A percentile compares a stretch with the other conserved stretches of the same genome.
Conservation (phyloP, 495 filamentous ascomycete species). For the Jackrogersella multiformis region DNA sequence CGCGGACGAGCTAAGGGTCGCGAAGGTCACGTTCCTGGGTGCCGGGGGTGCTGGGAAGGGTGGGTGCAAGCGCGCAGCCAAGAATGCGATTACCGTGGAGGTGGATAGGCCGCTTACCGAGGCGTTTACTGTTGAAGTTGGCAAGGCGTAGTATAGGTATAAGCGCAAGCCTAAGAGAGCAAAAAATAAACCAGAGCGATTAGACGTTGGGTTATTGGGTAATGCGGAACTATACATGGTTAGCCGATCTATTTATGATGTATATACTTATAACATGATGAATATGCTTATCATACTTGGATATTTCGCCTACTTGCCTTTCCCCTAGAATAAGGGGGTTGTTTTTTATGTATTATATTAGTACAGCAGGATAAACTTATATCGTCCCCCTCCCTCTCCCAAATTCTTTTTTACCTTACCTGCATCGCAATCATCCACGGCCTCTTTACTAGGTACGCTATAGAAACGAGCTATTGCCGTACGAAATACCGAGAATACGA, state of each 20-base stretch:
- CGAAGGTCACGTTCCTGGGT: constrained; percentile 66
- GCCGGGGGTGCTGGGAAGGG: constrained; percentile 27
- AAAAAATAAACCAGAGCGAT: constrained; percentile 8
- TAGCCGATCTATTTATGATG: constrained; percentile 10
- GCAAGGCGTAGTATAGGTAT: constrained; percentile 4
- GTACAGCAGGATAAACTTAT: not conserved
- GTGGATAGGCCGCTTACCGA: constrained; percentile 32
- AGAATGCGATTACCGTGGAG: constrained; percentile 17
- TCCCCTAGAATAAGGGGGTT: too few relatives aligned
- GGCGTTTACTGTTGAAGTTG: constrained; percentile 36
- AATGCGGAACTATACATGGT: not conserved
- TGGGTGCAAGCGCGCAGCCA: constrained; percentile 7
- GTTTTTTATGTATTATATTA: too few relatives aligned
- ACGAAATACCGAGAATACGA: not conserved
- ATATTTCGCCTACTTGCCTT: not conserved
- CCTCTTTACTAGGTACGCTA: not conserved
- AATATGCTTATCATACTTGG: not conserved
- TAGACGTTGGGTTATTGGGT: not conserved
- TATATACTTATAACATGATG: constrained; percentile 16
- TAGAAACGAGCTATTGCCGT: not conserved
- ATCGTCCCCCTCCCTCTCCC: too few relatives aligned
- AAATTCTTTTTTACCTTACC: not conserved
- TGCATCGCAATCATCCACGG: too few relatives aligned
- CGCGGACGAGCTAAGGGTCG: constrained; percentile 58
- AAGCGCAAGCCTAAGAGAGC: not conserved